phyloP scores from a whole-genome alignment of 495 filamentous ascomycete species.

The Penicillium desertorum region DNA sequence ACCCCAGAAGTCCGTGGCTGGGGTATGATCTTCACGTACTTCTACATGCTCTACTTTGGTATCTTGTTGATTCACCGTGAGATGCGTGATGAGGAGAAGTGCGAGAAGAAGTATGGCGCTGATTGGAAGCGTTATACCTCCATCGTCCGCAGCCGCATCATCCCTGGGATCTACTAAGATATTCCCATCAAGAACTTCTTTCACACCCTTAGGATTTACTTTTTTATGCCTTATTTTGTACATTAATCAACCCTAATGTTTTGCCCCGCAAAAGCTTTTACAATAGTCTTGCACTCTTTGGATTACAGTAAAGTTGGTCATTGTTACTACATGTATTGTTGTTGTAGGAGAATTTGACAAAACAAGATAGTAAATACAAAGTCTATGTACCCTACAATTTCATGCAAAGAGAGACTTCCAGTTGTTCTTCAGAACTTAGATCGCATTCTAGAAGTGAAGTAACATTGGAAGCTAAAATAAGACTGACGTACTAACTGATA shows the following conservation, averaged over 20 bases:
- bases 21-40: conserved; percentile 90
- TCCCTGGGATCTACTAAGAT: conserved; percentile 83
- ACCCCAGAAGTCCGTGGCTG: conserved; percentile 69
- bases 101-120: conserved; percentile 83
- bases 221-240: neutral
- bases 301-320: neutral
- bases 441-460: no score
- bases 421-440: no score
- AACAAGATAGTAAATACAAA: no score
- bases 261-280: neutral
- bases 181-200: neutral
- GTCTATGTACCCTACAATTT: no score
- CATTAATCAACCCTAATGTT: neutral
- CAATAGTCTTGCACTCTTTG: neutral
- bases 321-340: no score
- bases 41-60: conserved; percentile 92
- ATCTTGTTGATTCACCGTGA: conserved; percentile 89
- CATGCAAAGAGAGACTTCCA: no score
- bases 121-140: conserved; percentile 91
- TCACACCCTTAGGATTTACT: neutral
- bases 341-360: no score
- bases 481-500: no score
- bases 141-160: conserved; percentile 78
- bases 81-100: conserved; percentile 89
- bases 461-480: no score